Evolutionary conservation across 2,329 filamentous ascomycete species (phyloP), one percentile per base, ranked within the genome.

Genomic region (Xylariomycetidae sp.): DNA sequence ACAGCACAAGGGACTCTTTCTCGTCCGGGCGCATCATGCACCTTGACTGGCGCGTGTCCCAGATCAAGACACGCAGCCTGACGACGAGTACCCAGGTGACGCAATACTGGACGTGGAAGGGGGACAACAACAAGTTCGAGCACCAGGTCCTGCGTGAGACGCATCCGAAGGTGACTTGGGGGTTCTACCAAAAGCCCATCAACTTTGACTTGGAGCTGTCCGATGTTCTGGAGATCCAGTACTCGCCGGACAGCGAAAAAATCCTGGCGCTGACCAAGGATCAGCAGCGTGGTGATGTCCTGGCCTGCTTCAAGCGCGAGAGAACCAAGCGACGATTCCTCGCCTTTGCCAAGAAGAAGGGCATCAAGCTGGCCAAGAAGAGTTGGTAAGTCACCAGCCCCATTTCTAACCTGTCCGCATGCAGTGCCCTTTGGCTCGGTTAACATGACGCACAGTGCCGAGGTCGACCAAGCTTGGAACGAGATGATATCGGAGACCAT

Each of bases 21-120:
- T 69, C 64, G 18, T 58, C 58, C 2, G 68, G 68, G 4, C 45
- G 48, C 9, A 59, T 76, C 6, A 59, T 58, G 16, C 52, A 57
- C 10, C 58, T 61, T 8, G 72, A 77, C 49, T 77, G 67, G 58
- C 65, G 69, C 12, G 48, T 77, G 10, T 57, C 65, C 28, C 68
- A 73, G 42, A 63, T 77, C 44, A 74, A 73, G 54, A 69, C 67
- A 3, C 53, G 57, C 10, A 42, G 57, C 9, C 59, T 66, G 31
- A 67, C 70, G 1, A 71, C 65, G 15, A 67, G 65, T 33, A 52
- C 58, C 3, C 46, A 58, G 10, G 65, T 71, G 5, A 74, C 68
- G 10, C 72, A 76, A 47, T 76, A 75, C 53, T 73, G 70, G 70
- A 69, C 70, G 31, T 76, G 66, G 65, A 52, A 60, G 19, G 47